Conservation (phyloP, 1,284 basidiomycete genomes). For the Boletus semigastroideus region DNA sequence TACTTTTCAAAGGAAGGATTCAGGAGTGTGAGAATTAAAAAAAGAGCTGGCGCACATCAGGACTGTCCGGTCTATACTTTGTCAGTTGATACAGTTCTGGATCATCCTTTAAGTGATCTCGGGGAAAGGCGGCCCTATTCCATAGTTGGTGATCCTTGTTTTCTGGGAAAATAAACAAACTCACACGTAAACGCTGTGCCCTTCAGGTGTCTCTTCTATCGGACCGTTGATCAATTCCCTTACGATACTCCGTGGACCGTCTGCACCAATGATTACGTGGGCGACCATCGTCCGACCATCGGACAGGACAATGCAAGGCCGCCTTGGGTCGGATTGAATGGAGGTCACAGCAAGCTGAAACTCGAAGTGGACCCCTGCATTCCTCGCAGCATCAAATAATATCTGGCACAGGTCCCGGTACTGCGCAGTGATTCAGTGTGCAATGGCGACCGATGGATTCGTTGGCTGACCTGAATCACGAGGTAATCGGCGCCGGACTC, state of each 20-base stretch:
- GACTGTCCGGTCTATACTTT: slow-evolving; percentile 19
- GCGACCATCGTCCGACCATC: slow-evolving; percentile 38
- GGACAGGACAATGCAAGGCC: slow-evolving; percentile 31
- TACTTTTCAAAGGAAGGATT: slow-evolving; percentile 17
- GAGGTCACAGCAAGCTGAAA: slow-evolving; percentile 40
- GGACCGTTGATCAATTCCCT: slow-evolving; percentile 24
- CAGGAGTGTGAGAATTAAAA: neutral
- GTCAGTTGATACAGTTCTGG: slow-evolving; percentile 35
- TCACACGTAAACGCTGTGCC: slow-evolving; percentile 32
- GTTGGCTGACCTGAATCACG: slow-evolving; percentile 43
- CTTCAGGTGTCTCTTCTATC: slow-evolving; percentile 24
- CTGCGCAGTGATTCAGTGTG: slow-evolving; percentile 30
- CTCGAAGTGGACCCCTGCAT: slow-evolving; percentile 41
- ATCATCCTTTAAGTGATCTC: slow-evolving; percentile 39
- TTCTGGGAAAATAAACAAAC: slow-evolving; percentile 9
- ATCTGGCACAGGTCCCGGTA: slow-evolving; percentile 46
- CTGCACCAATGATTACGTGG: slow-evolving; percentile 44
- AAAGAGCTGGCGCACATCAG: slow-evolving; percentile 18
- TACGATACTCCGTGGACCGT: slow-evolving; percentile 38
- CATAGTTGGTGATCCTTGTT: neutral
- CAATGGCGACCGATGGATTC: neutral
- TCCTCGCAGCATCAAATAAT: slow-evolving; percentile 42
- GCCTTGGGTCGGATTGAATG: slow-evolving; percentile 27
- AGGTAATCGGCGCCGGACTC: slow-evolving; percentile 56
- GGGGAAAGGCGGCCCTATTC: slow-evolving; percentile 39